Percentiles rank a stretch among this genome's conserved stretches.
phyloP scores from a whole-genome alignment of 2,329 filamentous ascomycete species.

The Myriosclerotinia scirpicola region DNA sequence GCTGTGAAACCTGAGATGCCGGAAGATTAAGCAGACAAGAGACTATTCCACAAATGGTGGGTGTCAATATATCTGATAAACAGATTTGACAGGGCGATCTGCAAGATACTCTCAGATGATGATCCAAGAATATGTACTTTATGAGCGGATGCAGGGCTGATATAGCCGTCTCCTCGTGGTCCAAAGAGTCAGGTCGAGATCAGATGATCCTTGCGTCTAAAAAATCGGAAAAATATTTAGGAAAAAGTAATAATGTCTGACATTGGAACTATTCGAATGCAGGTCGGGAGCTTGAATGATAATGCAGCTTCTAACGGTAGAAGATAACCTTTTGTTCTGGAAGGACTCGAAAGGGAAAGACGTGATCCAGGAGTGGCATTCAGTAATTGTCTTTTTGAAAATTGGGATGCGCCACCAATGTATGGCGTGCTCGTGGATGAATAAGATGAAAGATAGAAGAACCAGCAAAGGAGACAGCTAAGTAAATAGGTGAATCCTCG shows the following conservation, averaged over 20 bases:
- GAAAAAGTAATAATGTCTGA: constrained; percentile 13
- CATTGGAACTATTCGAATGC: constrained; percentile 7
- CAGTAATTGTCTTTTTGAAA: constrained; percentile 18
- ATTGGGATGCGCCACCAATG: constrained; percentile 19
- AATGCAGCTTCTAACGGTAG: constrained; percentile 6
- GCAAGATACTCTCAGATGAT: constrained; percentile 20
- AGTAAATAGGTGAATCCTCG: constrained; percentile 11
- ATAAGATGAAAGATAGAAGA: constrained; percentile 22
- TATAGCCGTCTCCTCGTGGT: constrained; percentile 19
- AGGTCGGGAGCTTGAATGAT: constrained; percentile 2
- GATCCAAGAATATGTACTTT: constrained; percentile 16
- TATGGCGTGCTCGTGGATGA: constrained; percentile 24
- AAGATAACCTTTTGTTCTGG: constrained; percentile 9
- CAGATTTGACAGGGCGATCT: constrained; percentile 17
- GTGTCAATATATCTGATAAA: constrained; percentile 3
- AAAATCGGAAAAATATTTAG: background rate
- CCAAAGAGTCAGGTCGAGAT: background rate
- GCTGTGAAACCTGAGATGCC: constrained; percentile 13
- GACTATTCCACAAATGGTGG: constrained; percentile 1
- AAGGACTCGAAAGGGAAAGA: constrained; percentile 18
- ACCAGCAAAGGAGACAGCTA: background rate
- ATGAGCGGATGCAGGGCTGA: constrained; percentile 21
- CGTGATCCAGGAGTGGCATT: constrained; percentile 18
- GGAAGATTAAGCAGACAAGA: constrained; percentile 5
- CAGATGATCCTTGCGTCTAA: constrained; percentile 12